Conservation (phyloP, 2,329 filamentous ascomycete genomes). For the Verticillium klebahnii region DNA sequence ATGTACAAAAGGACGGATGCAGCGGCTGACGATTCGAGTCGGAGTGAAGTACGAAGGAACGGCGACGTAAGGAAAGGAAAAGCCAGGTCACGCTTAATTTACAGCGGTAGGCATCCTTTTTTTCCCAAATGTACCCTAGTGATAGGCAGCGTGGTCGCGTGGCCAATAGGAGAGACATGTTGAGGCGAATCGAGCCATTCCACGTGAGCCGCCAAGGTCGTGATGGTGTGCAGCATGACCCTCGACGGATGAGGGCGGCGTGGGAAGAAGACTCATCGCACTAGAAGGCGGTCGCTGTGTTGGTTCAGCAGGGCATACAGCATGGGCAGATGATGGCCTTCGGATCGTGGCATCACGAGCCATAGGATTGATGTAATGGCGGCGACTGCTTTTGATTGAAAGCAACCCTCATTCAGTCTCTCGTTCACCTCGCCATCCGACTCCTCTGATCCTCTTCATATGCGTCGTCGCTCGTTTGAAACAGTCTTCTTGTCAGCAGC, state of each 20-base stretch:
- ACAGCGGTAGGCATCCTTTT: neutral
- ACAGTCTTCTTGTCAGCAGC: neutral
- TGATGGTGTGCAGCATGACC: slow-evolving; percentile 1
- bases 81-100: neutral
- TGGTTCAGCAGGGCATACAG: neutral
- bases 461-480: neutral
- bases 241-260: neutral
- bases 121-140: neutral
- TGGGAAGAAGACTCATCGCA: neutral
- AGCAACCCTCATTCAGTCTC: neutral
- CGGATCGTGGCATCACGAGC: neutral
- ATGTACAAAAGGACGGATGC: neutral
- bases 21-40: neutral
- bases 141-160: neutral
- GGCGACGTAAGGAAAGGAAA: neutral
- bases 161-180: slow-evolving; percentile 1
- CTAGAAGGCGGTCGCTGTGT: neutral
- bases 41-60: neutral
- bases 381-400: neutral
- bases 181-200: neutral
- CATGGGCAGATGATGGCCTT: neutral
- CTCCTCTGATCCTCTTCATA: neutral
- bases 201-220: neutral
- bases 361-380: neutral
- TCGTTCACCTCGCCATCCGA: neutral